Base-by-base conservation (phyloP, 345 rosid genomes). In the Pseudoturritis turrita region DNA sequence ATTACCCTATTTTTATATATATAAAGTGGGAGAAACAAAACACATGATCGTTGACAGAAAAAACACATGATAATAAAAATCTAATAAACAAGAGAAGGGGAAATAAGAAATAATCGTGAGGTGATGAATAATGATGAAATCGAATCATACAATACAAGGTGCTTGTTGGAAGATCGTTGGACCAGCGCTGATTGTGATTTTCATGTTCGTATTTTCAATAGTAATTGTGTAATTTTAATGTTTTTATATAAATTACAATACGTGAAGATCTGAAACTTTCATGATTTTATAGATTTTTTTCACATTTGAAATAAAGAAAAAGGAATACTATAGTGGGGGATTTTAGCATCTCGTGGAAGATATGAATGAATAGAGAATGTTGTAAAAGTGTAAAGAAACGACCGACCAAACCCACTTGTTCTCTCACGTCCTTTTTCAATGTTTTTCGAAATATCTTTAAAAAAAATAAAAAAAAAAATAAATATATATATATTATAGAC, bases 391-490 rank as follows among this genome's bases (percentile, higher is more conserved):
- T 59, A 74, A 67, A 67, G 78, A 60, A 50, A 67, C 49, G 60
- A 74, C 73, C 78, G 78, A 66, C 78, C 78, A 67, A 74, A 67
- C 78, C 78, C 68, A 74, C 73, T 67, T 59, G 73, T 23, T 74
- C 68, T 74, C 73, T 67, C 62, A 65, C 66, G 72, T 73, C 72
- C 59, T 28, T 65, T 65, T 71, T 44, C 17, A 40, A 17, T 36
- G 12, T 36, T 36, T 58, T 36, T 12, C n/a, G 18, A 22, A 13
- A 57, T 22, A 57, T 60, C 36, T 23, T 23, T 0, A 37, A 6
- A 9, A 25, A 10, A 50, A 50, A 11, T 12, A n/a, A n/a, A n/a
- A n/a, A n/a, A n/a, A n/a, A n/a, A n/a, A 5, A 29, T 29, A 29
- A 5, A 5, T 29, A 29, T 6, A 33, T 9, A 25, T n/a, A 8